Conservation (phyloP, 2,329 filamentous ascomycete genomes). For the Metarhizium brunneum region DNA sequence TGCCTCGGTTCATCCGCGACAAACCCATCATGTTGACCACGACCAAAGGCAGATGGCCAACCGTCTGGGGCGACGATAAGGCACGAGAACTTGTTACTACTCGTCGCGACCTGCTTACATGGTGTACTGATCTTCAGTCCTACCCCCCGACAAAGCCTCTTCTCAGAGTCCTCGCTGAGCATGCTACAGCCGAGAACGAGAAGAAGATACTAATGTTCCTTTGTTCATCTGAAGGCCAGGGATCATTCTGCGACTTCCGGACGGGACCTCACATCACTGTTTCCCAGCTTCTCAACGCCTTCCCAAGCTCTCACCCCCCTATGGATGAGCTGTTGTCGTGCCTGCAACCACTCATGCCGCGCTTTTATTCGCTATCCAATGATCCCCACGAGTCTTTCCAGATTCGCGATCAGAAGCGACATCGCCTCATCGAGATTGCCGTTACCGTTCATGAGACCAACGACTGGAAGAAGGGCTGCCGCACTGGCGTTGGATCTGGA, state of each 20-base stretch:
- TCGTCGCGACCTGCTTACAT: slow-evolving; percentile 82
- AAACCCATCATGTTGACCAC: slow-evolving; percentile 76
- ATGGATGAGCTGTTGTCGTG: slow-evolving; percentile 72
- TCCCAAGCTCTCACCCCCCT: slow-evolving; percentile 84
- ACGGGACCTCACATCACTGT: slow-evolving; percentile 82
- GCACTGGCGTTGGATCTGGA: slow-evolving; percentile 83
- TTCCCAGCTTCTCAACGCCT: slow-evolving; percentile 78
- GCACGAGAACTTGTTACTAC: slow-evolving; percentile 82
- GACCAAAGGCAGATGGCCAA: slow-evolving; percentile 80
- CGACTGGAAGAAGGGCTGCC: slow-evolving; percentile 63
- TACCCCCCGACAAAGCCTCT: slow-evolving; percentile 84
- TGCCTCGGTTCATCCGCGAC: slow-evolving; percentile 76
- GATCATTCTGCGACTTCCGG: slow-evolving; percentile 86
- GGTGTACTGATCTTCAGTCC: slow-evolving; percentile 91
- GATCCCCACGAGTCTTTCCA: slow-evolving; percentile 74
- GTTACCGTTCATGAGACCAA: slow-evolving; percentile 85
- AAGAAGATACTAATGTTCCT: slow-evolving; percentile 82
- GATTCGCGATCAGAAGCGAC: slow-evolving; percentile 58
- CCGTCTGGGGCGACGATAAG: slow-evolving; percentile 91
- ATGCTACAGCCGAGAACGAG: slow-evolving; percentile 71
- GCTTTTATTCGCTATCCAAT: slow-evolving; percentile 96
- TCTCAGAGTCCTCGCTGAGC: slow-evolving; percentile 76
- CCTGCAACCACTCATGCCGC: slow-evolving; percentile 85
- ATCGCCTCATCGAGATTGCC: slow-evolving; percentile 87
- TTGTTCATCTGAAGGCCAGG: slow-evolving; percentile 82